Percentiles rank a stretch among this genome's conserved stretches.
These are phyloP conservation scores for Pyricularia pennisetigena DNA, from an alignment of 2,329 filamentous ascomycete species.

Conservation along the genomic window DNA sequence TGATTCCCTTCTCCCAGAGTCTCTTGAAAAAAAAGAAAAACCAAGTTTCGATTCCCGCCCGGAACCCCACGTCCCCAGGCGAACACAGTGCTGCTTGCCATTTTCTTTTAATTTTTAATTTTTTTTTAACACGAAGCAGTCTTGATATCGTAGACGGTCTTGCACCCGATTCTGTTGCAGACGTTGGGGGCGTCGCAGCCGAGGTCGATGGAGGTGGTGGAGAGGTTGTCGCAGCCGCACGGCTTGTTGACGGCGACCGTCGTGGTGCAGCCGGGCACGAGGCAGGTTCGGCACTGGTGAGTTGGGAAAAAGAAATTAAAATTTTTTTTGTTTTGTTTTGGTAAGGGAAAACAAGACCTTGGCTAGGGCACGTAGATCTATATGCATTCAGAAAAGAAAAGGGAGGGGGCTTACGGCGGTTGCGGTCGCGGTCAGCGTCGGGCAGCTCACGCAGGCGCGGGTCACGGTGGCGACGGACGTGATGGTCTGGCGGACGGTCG, in stretches of 20 bases:
- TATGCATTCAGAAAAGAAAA: too few species aligned
- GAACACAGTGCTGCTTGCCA: too few species aligned
- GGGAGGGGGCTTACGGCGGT: conserved; percentile 1
- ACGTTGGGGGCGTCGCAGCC: conserved; percentile 12
- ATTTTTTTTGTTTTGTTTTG: too few species aligned
- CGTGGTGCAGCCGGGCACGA: conserved; percentile 7
- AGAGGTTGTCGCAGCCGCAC: conserved; percentile 10
- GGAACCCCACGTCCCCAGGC: too few species aligned
- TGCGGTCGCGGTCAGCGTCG: conserved; percentile 9
- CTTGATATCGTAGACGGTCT: conserved; percentile 13
- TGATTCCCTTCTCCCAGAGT: background rate
- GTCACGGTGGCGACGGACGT: conserved; percentile 3
- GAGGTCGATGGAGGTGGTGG: conserved; percentile 15
- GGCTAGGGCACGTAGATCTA: too few species aligned
- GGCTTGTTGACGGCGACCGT: conserved; percentile 7
- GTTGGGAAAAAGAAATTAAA: too few species aligned
- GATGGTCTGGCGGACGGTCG: background rate
- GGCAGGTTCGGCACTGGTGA: conserved; percentile 9
- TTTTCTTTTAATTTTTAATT: background rate
- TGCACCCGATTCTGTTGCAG: conserved; percentile 19
- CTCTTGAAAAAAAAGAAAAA: background rate
- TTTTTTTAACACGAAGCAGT: background rate
- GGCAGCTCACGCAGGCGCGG: conserved; percentile 7
- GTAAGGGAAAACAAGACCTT: too few species aligned
- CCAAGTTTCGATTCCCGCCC: background rate